Evolutionary conservation across 192 early-diverging fungal species (phyloP), one percentile per base, ranked within the genome.

Genomic region (Mortierella claussenii): DNA sequence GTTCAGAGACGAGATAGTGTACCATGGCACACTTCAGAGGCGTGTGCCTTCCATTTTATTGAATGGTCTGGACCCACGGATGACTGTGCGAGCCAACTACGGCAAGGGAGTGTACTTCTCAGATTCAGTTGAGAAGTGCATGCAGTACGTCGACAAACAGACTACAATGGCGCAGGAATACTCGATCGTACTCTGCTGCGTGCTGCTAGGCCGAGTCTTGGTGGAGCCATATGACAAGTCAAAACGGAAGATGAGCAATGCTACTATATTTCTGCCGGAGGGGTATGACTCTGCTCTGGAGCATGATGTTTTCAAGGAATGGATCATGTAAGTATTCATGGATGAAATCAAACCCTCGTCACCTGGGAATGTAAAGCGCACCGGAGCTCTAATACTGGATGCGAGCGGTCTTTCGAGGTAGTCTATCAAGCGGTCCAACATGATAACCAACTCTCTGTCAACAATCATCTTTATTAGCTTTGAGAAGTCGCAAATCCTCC

Each of bases 51-150:
- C 73, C 18, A 76, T 76, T 21, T 59, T 76, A 2, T 45, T 60
- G 18, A 67, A 76, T 26, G 64, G 64, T 27, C 57, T 76, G 21
- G 73, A 76, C 24, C 73, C 73, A 7, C 49, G 57, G 30, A 61
- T 60, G 37, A 67, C 73, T 1, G 47, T 67, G 2, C 63, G 73
- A 1, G 73, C 73, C 33, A 76, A 55, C 37, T 67, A 62, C 9
- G 73, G 73, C 45, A 66, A 67, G 26, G 73, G 73, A 3, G 58
- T 76, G 1, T 76, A 76, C 28, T 67, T 67, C 26, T 76, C 73
- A 5, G 73, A 76, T 21, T 45, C 73, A 13, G 57, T 76, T 26
- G 73, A 76, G 18, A 76, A 76, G 50, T 76, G 73, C 36, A 76
- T 67, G 65, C 64, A 67, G 27, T 76, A 76, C n/a, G 58, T 60